Conservation (phyloP, 2,329 filamentous ascomycete genomes). For the Colletotrichum graminicola region DNA sequence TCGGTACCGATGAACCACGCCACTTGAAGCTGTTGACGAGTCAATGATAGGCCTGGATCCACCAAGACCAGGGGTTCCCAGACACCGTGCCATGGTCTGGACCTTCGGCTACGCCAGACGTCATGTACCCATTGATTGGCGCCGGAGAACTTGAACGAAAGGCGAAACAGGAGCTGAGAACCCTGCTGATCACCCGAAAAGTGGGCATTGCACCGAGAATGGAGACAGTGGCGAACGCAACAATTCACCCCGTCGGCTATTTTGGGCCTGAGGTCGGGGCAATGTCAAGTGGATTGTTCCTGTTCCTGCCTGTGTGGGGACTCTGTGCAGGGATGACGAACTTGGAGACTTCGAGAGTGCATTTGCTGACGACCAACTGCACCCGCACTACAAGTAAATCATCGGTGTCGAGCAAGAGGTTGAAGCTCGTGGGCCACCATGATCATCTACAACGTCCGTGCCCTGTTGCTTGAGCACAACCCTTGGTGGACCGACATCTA, state of each 20-base stretch:
- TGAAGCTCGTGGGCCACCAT: slow-evolving; percentile 15
- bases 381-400: slow-evolving; percentile 1
- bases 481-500: not conserved
- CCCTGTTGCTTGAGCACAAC: not conserved
- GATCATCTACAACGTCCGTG: not conserved
- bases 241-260: not conserved
- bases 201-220: not conserved
- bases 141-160: slow-evolving; percentile 4
- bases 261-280: not conserved
- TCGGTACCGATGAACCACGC: not conserved
- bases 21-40: slow-evolving; percentile 14
- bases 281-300: slow-evolving; percentile 1
- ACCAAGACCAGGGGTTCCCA: slow-evolving; percentile 25
- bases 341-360: not conserved
- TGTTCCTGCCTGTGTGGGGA: not conserved
- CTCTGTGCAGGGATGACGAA: slow-evolving; percentile 16
- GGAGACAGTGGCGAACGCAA: slow-evolving; percentile 11
- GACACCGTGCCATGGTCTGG: slow-evolving; percentile 8
- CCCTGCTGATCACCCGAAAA: slow-evolving; percentile 23
- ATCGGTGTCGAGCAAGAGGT: no score
- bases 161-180: slow-evolving; percentile 3
- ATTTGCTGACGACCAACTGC: not conserved
- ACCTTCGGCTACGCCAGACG: slow-evolving; percentile 20
- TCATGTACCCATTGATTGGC: slow-evolving; percentile 34
- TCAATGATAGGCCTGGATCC: slow-evolving; percentile 32